A percentile compares a stretch with the other conserved stretches of the same genome.
Evolutionary conservation across 495 filamentous ascomycete genomes (phyloP).

Genomic region (Podospora pseudocomata): DNA sequence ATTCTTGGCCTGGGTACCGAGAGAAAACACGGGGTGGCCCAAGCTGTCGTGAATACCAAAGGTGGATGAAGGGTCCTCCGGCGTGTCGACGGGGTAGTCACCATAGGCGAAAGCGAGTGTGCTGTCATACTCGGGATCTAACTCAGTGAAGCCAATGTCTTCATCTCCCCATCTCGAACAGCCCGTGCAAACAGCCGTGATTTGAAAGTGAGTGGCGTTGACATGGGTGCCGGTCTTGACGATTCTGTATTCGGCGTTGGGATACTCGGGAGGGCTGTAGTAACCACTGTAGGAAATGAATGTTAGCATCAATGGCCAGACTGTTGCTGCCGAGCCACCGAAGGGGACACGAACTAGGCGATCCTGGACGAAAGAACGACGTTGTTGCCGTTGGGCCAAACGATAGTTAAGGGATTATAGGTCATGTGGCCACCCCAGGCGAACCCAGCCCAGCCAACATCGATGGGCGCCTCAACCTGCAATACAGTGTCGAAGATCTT

Average conservation of each 20-base stretch:
- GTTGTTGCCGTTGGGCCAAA: slow-evolving; percentile 40
- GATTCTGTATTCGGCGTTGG: slow-evolving; percentile 37
- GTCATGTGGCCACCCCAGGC: slow-evolving; percentile 49
- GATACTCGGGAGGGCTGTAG: slow-evolving; percentile 38
- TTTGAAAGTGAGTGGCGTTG: slow-evolving; percentile 47
- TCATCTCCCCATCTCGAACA: slow-evolving; percentile 45
- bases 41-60: slow-evolving; percentile 47
- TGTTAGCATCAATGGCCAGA: slow-evolving; percentile 13
- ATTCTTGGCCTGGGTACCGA: slow-evolving; percentile 29
- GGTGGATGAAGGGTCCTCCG: slow-evolving; percentile 27
- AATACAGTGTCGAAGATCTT: slow-evolving; percentile 41
- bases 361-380: slow-evolving; percentile 40
- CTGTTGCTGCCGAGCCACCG: background rate
- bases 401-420: slow-evolving; percentile 45
- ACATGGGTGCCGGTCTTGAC: slow-evolving; percentile 39
- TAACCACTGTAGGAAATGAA: slow-evolving; percentile 35
- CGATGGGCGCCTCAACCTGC: slow-evolving; percentile 38
- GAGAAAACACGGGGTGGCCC: slow-evolving; percentile 43
- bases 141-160: slow-evolving; percentile 35
- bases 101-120: slow-evolving; percentile 43
- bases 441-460: slow-evolving; percentile 44
- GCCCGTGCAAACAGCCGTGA: slow-evolving; percentile 43
- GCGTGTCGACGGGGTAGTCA: slow-evolving; percentile 34
- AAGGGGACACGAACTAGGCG: slow-evolving; percentile 38
- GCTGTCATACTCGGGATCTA: slow-evolving; percentile 36